Base-by-base conservation (phyloP, 352 stramenopile species). In the Phytophthora cactorum region DNA sequence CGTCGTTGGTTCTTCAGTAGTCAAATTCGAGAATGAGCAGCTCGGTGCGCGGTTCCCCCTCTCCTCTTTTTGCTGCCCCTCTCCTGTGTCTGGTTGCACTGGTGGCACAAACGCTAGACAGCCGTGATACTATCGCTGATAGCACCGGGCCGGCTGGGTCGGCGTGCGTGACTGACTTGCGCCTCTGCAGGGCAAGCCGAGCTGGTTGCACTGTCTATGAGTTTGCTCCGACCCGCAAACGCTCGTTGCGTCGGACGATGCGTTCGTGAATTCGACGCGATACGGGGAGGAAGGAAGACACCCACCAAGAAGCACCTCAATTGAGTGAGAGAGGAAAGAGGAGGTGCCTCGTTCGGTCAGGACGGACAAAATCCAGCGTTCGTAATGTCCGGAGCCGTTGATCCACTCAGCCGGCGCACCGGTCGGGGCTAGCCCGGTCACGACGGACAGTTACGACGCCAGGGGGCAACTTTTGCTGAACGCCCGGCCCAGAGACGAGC, bases 11-110 rank as follows among this genome's bases (percentile, higher is more conserved):
- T 14, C 55, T 62, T 9, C 52, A 67, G 55, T 54, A 58, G 60
- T 68, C 32, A 74, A 74, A 72, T 68, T 77, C 34, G 50, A 74
- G 61, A 77, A 71, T 74, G 66, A 77, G 43, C 53, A 67, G 55
- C 50, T 71, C 11, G 53, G 25, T 64, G 34, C 22, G 39, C 10
- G 32, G 12, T 14, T 64, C 46, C 56, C 38, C 31, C 32, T 63
- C 52, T 56, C 49, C 50, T 64, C 29, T 50, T 50, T 61, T 53
- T 63, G 41, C 41, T 52, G 52, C 52, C 56, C 59, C 57, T 66
- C 39, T 55, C 17, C 44, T 60, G 46, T 77, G 70, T 77, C 65
- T 68, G 66, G 66, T 77, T 74, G 70, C 70, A 68, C 50, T n/a
- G 52, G 51, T 67, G 56, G 52, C 56, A 73, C 66, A 69, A 58